Conservation (phyloP, 768 basidiomycete species). For the Pulveroboletus sp. region DNA sequence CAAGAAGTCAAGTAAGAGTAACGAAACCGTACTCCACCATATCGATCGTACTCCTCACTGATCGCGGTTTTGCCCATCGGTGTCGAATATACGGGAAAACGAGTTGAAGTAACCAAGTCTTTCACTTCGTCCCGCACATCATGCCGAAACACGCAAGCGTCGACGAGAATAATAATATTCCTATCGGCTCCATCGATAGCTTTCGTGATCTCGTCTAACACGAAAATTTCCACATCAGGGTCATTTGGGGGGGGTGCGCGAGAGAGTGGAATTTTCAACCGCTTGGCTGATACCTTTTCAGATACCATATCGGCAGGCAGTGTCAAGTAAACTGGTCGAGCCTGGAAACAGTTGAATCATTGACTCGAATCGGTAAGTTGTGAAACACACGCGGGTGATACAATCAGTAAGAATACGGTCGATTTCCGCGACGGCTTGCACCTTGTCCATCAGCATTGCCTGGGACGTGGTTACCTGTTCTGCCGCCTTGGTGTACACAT, state of each 20-base stretch:
- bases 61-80: conserved; percentile 82
- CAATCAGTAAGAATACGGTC: conserved; percentile 75
- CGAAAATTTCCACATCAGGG: conserved; percentile 55
- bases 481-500: conserved; percentile 73
- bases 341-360: conserved; percentile 34
- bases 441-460: conserved; percentile 49
- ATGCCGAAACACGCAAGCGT: conserved; percentile 77
- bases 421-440: conserved; percentile 61
- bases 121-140: conserved; percentile 57
- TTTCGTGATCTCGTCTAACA: conserved; percentile 66
- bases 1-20: background rate
- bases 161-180: conserved; percentile 72
- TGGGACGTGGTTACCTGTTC: conserved; percentile 71
- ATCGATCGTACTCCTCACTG: conserved; percentile 65
- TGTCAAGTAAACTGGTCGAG: conserved; percentile 82
- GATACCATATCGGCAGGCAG: conserved; percentile 81
- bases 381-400: conserved; percentile 43
- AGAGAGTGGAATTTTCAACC: conserved; percentile 56
- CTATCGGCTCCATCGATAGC: conserved; percentile 53
- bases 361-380: background rate
- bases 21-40: conserved; percentile 63
- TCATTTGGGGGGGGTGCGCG: conserved; percentile 49
- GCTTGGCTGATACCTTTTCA: conserved; percentile 58
- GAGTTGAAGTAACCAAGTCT: conserved; percentile 59
- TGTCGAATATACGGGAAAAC: conserved; percentile 67